Evolutionary conservation across 768 basidiomycete species (phyloP).

Genomic region (Melanogaster broomeanus): DNA sequence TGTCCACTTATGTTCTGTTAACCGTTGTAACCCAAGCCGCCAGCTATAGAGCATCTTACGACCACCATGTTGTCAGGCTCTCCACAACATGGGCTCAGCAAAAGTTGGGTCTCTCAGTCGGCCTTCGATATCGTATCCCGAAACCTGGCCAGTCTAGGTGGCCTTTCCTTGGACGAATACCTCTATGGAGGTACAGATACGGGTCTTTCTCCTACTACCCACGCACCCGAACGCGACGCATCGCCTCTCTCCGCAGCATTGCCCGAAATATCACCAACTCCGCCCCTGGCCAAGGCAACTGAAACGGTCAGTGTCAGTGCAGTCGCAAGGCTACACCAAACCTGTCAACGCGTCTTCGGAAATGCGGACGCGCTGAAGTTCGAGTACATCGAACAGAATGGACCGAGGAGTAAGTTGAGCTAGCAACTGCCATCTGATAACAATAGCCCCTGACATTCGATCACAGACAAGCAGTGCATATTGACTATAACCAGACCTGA

Average conservation of each 20-base stretch:
- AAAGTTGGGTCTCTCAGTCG: not conserved
- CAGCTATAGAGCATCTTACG: not conserved
- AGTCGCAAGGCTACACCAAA: conserved; percentile 41
- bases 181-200: conserved; percentile 7
- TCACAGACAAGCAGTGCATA: conserved; percentile 58
- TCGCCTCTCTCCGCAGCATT: not conserved
- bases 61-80: not conserved
- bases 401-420: conserved; percentile 34
- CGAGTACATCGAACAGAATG: conserved; percentile 46
- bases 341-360: conserved; percentile 45
- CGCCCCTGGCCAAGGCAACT: not conserved
- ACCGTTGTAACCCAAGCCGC: not conserved
- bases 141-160: conserved; percentile 30
- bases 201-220: not conserved
- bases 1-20: not conserved
- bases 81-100: too few species aligned
- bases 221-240: not conserved
- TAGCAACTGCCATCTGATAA: too few species aligned
- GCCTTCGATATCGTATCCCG: conserved; percentile 26
- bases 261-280: conserved; percentile 2
- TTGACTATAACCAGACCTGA: conserved; percentile 60
- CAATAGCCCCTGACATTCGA: conserved; percentile 1
- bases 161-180: conserved; percentile 28
- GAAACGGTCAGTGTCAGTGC: conserved; percentile 17
- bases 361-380: conserved; percentile 43